Conservation (phyloP, 345 rosid genomes). For the Melaleuca alternifolia region DNA sequence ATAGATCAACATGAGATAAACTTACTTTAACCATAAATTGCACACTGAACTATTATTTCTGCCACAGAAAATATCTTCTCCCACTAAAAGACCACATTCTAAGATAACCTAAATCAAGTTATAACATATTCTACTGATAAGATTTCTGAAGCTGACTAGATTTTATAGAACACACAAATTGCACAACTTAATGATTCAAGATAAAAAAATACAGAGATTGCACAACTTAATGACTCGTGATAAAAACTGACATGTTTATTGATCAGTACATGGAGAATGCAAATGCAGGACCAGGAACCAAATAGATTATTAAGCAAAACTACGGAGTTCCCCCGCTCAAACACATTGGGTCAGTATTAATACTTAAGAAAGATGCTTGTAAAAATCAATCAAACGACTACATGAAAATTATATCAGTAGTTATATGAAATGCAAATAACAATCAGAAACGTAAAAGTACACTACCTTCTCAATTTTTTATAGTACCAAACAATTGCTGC, state of each 20-base stretch:
- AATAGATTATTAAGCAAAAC: background rate
- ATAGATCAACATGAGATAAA: background rate
- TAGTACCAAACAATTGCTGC: background rate
- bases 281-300: background rate
- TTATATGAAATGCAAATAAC: background rate
- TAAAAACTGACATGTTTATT: background rate
- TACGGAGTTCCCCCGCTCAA: background rate
- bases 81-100: background rate
- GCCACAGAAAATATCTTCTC: background rate
- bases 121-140: background rate
- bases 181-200: background rate
- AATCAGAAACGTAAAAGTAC: background rate
- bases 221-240: background rate
- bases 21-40: background rate
- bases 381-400: background rate
- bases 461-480: background rate
- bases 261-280: background rate
- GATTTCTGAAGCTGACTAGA: background rate
- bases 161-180: background rate
- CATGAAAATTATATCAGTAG: background rate
- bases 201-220: background rate
- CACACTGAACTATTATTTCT: background rate
- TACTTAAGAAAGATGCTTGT: background rate
- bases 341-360: background rate
- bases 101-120: background rate